These are phyloP conservation scores for Parsonsia alboflavescens DNA, from an alignment of 257 asterid genomes.

Conservation along the genomic window DNA sequence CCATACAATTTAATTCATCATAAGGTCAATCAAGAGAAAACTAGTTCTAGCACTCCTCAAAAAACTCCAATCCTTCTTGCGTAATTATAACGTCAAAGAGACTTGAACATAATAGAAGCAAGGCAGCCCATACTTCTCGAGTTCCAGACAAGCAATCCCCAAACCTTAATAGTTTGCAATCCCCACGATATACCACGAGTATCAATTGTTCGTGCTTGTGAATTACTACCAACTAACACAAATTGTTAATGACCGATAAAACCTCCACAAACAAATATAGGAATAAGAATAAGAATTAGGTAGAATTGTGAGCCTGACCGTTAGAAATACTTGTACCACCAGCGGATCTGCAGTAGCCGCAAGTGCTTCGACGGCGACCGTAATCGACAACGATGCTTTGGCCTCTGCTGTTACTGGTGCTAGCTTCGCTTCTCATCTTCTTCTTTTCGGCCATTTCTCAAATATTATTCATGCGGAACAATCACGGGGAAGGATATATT, in stretches of 20 bases:
- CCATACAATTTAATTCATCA: background rate
- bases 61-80: background rate
- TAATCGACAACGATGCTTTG: constrained; percentile 66
- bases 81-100: background rate
- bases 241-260: background rate
- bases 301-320: constrained; percentile 43
- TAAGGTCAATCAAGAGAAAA: background rate
- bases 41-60: background rate
- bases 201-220: background rate
- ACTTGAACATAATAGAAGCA: background rate
- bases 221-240: background rate
- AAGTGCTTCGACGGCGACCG: constrained; percentile 72
- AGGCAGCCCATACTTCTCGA: background rate
- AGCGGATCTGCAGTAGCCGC: constrained; percentile 91
- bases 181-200: background rate
- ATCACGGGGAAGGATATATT: background rate
- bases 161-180: background rate
- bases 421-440: constrained; percentile 75
- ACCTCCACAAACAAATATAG: background rate
- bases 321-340: constrained; percentile 59
- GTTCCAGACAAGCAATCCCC: background rate
- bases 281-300: background rate
- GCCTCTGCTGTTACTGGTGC: constrained; percentile 59
- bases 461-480: constrained; percentile 9
- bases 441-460: constrained; percentile 65